Conservation (phyloP, 257 asterid species). For the Solanum acaule region DNA sequence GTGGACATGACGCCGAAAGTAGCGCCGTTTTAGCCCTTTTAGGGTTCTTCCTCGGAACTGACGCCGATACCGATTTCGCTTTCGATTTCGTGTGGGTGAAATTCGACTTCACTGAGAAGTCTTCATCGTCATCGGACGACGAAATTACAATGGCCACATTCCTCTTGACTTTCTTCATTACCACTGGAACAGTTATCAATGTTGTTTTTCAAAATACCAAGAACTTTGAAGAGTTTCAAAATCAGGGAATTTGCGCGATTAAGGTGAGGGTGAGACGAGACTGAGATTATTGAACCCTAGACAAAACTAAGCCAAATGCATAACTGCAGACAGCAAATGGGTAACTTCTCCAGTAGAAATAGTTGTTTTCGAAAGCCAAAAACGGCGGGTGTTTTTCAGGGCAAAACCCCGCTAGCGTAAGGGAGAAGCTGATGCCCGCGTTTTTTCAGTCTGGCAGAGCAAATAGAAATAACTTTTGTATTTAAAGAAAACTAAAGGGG, state of each 20-base stretch:
- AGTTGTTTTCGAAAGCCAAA: background rate
- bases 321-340: background rate
- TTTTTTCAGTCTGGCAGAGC: too few relatives aligned
- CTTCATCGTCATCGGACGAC: constrained; percentile 54
- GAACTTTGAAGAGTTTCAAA: background rate
- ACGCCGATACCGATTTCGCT: background rate
- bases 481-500: background rate
- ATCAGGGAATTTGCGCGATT: background rate
- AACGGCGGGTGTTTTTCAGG: background rate
- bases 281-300: background rate
- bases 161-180: constrained; percentile 64
- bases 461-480: too few relatives aligned
- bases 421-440: background rate
- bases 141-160: constrained; percentile 35
- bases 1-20: constrained; percentile 27
- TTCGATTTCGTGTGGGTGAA: constrained; percentile 15
- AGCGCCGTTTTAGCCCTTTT: constrained; percentile 45
- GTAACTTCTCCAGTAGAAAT: background rate
- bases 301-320: background rate
- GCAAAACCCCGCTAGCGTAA: background rate
- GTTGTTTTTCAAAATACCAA: background rate
- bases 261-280: background rate
- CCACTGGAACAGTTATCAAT: background rate
- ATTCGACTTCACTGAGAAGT: constrained; percentile 12
- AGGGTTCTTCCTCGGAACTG: constrained; percentile 48